Evolutionary conservation across 2,329 filamentous ascomycete species (phyloP), one percentile per base, ranked within the genome.

Genomic region (Neonectria magnoliae): DNA sequence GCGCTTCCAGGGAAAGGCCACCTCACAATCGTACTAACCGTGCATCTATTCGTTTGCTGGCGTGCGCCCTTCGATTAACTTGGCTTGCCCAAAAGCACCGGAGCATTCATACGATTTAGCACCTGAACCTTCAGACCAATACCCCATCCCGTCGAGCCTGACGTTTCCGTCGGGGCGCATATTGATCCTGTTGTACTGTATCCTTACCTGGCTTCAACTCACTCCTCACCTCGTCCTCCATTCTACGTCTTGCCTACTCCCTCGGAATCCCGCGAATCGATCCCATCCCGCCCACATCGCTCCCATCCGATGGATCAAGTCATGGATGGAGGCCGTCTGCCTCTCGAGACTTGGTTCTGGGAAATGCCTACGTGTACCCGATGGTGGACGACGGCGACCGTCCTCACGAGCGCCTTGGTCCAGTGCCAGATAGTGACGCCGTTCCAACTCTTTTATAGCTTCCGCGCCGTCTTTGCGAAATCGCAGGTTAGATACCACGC

Each of bases 381-480:
- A 66, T 97, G 93, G 91, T 99, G 96, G 96, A 98, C 96, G 22
- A 94, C 93, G 25, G 94, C 94, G 5, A 97, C 94, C 0, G 90
- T 98, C 45, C 83, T 93, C 62, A 96, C 92, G 11, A 97, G 94
- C 71, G 89, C 94, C 16, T 83, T 98, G 72, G 94, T 98, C 5
- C 96, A 98, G 80, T 98, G 94, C 81, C 90, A 97, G 75, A 90
- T 98, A 78, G 84, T 98, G 68, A 96, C 92, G 14, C 93, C 94
- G 9, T 98, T 97, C 76, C 94, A 98, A 81, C 88, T 99, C 29
- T 99, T 98, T 82, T 98, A 98, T 84, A 98, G 94, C 82, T 96
- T 95, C 75, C 89, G 93, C 54, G 90, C 94, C 8, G 96, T 98
- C 62, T 98, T 97, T 77, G 83, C 91, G 68, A 97, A 97, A 81